Evolutionary conservation across 352 stramenopile species (phyloP), one percentile per base, ranked within the genome.

Genomic region (Globisporangium emineosum): DNA sequence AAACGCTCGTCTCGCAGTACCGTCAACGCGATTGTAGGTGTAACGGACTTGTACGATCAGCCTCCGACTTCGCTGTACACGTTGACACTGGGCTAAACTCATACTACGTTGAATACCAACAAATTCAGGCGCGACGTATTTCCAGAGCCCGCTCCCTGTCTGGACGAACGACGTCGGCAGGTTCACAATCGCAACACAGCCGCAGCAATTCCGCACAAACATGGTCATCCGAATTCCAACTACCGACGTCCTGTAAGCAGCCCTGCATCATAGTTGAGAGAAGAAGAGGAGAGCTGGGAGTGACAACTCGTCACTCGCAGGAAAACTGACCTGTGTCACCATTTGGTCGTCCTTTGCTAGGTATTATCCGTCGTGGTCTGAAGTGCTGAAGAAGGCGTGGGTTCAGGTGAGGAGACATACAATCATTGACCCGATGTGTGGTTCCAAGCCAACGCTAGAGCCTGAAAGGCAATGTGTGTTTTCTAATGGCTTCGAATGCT

Each of bases 361-460:
- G 15, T 91, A 91, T 58, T 70, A 69, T 21, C 72, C 79, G 8
- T 72, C 72, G 33, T 91, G 81, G 81, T 62, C 74, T 1, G 81
- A 91, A 42, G 71, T 88, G 1, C 52, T 86, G 17, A 91, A 91
- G 57, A 74, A 70, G 2, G 81, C 76, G 60, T 91, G 81, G 81
- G 87, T 89, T 40, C 81, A 91, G 73, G 81, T 90, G 47, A 55
- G 54, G 29, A 23, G 19, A 32, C 29, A 32, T 32, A 32, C 29
- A 5, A 32, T n/a, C n/a, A n/a, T n/a, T n/a, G n/a, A n/a, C n/a
- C n/a, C n/a, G n/a, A n/a, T n/a, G n/a, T n/a, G n/a, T n/a, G n/a
- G n/a, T n/a, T n/a, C n/a, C n/a, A n/a, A n/a, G n/a, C n/a, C n/a
- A n/a, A n/a, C n/a, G n/a, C n/a, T n/a, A n/a, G 8, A 47, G 6